A percentile compares a stretch with the other conserved stretches of the same genome.
Conservation (phyloP, 192 early-diverging fungal species). For the Coemansia sp. region DNA sequence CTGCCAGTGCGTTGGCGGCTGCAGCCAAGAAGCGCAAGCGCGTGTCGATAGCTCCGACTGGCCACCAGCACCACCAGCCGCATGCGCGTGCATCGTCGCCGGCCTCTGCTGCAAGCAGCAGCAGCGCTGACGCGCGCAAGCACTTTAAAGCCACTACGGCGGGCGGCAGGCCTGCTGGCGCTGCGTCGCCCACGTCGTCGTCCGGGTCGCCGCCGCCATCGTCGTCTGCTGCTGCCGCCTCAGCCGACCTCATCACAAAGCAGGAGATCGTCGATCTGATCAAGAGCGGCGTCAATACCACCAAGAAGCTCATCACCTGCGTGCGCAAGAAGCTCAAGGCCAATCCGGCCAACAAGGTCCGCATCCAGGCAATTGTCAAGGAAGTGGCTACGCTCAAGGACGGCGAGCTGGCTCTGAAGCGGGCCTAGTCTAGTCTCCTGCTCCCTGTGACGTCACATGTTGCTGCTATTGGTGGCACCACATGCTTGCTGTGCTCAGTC, state of each 20-base stretch:
- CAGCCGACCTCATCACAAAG: constrained; percentile 63
- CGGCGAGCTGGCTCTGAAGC: constrained; percentile 37
- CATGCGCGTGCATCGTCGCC: constrained; percentile 12
- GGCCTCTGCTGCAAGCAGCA: constrained; percentile 9
- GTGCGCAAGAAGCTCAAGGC: constrained; percentile 68
- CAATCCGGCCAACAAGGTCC: constrained; percentile 45
- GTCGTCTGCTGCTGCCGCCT: constrained; percentile 4
- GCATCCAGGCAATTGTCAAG: constrained; percentile 46
- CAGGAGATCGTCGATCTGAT: constrained; percentile 68
- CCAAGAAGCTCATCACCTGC: constrained; percentile 65
- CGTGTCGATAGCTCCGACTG: constrained; percentile 12
- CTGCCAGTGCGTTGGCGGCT: not conserved
- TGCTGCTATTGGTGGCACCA: not conserved
- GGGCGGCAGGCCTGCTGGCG: not conserved
- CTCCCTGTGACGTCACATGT: not conserved
- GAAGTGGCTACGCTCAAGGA: constrained; percentile 49
- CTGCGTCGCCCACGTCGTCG: not conserved
- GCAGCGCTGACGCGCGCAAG: constrained; percentile 23
- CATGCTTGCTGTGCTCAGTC: too few species aligned
- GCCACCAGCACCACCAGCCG: constrained; percentile 19
- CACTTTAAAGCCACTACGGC: constrained; percentile 7
- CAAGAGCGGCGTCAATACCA: constrained; percentile 60
- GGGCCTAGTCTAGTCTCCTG: not conserved
- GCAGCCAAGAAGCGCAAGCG: constrained; percentile 57
- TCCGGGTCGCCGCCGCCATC: constrained; percentile 4